A percentile compares a stretch with the other conserved stretches of the same genome.
These are phyloP conservation scores for Tricholomella constricta DNA, from an alignment of 768 basidiomycete species.

Conservation along the genomic window DNA sequence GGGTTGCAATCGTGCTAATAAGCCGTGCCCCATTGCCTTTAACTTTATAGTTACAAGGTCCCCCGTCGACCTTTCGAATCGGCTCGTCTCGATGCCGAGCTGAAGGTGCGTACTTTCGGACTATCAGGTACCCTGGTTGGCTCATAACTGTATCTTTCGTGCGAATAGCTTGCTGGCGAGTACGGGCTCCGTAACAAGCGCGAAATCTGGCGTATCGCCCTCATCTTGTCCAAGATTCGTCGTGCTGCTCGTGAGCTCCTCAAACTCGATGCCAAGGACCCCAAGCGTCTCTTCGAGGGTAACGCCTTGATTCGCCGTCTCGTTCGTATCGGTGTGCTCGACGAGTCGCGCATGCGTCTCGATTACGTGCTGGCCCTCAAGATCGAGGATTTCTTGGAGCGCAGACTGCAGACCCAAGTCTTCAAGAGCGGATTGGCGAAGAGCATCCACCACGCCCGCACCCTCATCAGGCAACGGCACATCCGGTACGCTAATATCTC, in stretches of 20 bases:
- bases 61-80: constrained; percentile 96
- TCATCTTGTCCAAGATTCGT: constrained; percentile 99
- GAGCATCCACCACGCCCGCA: constrained; percentile 97
- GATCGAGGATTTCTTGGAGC: constrained; percentile 99
- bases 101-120: constrained; percentile 69
- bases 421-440: constrained; percentile 99
- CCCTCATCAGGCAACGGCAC: constrained; percentile 96
- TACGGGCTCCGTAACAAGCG: constrained; percentile 99
- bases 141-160: background rate
- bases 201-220: constrained; percentile 99
- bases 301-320: constrained; percentile 95
- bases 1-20: constrained; percentile 66
- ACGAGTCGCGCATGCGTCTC: constrained; percentile 98
- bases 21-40: constrained; percentile 66
- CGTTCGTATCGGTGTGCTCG: constrained; percentile 99
- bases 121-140: background rate
- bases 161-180: constrained; percentile 92
- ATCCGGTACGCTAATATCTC: constrained; percentile 70
- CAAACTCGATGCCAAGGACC: constrained; percentile 99
- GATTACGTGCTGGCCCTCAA: constrained; percentile 99
- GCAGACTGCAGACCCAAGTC: constrained; percentile 97
- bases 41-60: constrained; percentile 89
- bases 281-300: constrained; percentile 99
- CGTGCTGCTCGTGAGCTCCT: constrained; percentile 99
- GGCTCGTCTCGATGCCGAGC: constrained; percentile 98